A percentile compares a stretch with the other conserved stretches of the same genome.
Evolutionary conservation across 192 early-diverging fungal genomes (phyloP).

Genomic region (Mortierella antarctica): DNA sequence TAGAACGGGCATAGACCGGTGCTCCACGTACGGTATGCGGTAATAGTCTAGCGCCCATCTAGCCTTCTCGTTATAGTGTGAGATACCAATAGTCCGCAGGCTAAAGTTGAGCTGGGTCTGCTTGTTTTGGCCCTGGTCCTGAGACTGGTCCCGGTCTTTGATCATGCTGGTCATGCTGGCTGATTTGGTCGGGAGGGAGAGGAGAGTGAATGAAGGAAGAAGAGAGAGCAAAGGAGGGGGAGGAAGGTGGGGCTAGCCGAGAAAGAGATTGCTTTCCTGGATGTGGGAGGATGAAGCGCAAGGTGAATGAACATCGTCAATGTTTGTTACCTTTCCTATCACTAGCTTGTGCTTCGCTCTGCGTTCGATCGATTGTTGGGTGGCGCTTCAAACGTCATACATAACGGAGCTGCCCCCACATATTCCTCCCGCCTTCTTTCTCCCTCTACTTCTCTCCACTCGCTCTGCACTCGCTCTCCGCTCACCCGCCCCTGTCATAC

Average conservation of each 20-base stretch:
- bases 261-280: background rate
- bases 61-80: conserved; percentile 55
- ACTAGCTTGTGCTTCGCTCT: too few relatives aligned
- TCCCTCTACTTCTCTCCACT: background rate
- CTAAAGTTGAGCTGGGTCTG: conserved; percentile 3
- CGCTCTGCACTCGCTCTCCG: background rate
- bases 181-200: background rate
- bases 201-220: background rate
- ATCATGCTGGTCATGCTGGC: background rate
- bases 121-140: conserved; percentile 1
- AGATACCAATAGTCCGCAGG: conserved; percentile 39
- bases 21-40: conserved; percentile 40
- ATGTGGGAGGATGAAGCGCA: too few relatives aligned
- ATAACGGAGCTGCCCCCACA: too few relatives aligned
- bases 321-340: too few relatives aligned
- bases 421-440: background rate
- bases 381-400: too few relatives aligned
- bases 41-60: conserved; percentile 54
- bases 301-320: too few relatives aligned
- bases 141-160: background rate
- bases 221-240: background rate
- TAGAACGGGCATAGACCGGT: conserved; percentile 32
- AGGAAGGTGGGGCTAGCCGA: background rate
- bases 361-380: too few relatives aligned
- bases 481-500: background rate